Evolutionary conservation across 129 eudicot genomes (phyloP), one percentile per base, ranked within the genome.

Genomic region (Pittosporum tobira): DNA sequence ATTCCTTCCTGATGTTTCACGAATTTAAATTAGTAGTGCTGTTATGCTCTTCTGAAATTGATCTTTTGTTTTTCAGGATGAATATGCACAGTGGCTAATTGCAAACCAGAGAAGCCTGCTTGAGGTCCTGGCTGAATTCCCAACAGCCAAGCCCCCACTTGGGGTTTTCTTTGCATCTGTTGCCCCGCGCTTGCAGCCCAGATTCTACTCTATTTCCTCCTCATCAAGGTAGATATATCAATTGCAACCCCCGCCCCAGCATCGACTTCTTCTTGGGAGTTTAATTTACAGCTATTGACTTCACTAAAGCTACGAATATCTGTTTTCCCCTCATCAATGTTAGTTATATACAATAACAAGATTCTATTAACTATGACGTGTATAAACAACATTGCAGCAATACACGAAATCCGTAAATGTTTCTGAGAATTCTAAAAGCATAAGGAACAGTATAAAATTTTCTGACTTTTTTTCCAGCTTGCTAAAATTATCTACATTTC

Each of bases 121-220:
- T 57, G 96, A 88, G 60, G 86, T 88, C 19, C 73, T 88, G 89
- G 80, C 84, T 22, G 90, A 87, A 64, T 88, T 88, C 67, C 87
- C 94, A 27, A 84, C 96, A 42, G 87, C 88, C 42, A 88, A 70
- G 63, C 96, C 96, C 22, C 84, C 94, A 29, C 80, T 88, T 62
- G 96, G 96, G n/a, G 90, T 88, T 60, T 88, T 88, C 87, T 88
- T 88, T 79, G 96, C 96, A 40, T 77, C 81, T 26, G 71, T 88
- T 60, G 79, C 94, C 26, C 94, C 96, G 30, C 94, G 94, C n/a
- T n/a, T n/a, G n/a, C n/a, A n/a, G n/a, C n/a, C n/a, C n/a, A n/a
- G n/a, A n/a, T n/a, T n/a, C n/a, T 88, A 88, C 65, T 88, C 96
- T 5, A 88, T 88, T 50, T 88, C 96, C 51, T 88, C 94, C 28